Percentiles rank a stretch among this genome's conserved stretches.
Evolutionary conservation across 257 asterid species (phyloP).

Genomic region (Jasminum sambac): DNA sequence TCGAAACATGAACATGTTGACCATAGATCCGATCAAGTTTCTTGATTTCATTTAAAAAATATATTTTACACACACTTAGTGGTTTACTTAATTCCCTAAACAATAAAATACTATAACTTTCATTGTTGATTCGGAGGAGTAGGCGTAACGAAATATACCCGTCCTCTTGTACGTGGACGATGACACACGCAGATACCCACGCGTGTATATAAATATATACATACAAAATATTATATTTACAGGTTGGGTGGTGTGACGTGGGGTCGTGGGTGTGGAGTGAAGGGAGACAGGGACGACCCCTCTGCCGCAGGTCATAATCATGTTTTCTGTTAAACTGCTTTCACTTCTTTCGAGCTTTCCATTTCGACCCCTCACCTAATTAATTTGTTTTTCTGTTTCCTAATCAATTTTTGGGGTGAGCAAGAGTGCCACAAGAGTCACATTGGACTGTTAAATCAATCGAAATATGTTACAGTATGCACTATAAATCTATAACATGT

Average conservation of each 20-base stretch:
- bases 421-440: too few species aligned
- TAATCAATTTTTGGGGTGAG: neutral
- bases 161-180: neutral
- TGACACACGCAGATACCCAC: neutral
- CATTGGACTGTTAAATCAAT: too few species aligned
- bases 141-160: neutral
- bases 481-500: too few species aligned
- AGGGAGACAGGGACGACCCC: neutral
- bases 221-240: neutral
- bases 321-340: neutral
- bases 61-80: neutral
- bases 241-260: neutral
- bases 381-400: neutral
- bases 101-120: neutral
- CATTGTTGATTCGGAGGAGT: neutral
- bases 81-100: neutral
- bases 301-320: neutral
- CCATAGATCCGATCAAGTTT: neutral
- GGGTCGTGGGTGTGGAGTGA: neutral
- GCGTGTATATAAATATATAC: neutral
- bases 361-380: conserved; percentile 12
- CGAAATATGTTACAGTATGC: too few species aligned
- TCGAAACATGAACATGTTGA: neutral
- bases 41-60: neutral
- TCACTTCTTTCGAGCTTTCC: neutral